phyloP scores from a whole-genome alignment of 2,329 filamentous ascomycete genomes.

The Xylaria sp. region DNA sequence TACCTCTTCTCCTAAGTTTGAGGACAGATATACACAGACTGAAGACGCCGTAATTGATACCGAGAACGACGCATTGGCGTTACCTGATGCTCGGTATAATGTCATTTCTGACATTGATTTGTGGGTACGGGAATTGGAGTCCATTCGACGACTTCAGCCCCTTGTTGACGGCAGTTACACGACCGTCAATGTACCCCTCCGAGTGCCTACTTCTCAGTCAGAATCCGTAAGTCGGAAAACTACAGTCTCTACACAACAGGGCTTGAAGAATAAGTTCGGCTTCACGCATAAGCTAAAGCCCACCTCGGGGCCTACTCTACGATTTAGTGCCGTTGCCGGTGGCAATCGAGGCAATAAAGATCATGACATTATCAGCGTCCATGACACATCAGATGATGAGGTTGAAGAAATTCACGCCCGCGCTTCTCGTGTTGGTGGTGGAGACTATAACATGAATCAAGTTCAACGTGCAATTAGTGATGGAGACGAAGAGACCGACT shows the following conservation, averaged over 20 bases:
- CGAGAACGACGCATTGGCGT: not conserved
- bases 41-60: not conserved
- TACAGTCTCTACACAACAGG: not conserved
- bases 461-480: not conserved
- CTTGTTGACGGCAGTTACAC: constrained; percentile 5
- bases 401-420: not conserved
- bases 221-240: not conserved
- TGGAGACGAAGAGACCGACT: not conserved
- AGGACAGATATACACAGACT: constrained; percentile 1
- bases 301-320: not conserved
- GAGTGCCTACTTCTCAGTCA: not conserved
- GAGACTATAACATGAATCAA: not conserved
- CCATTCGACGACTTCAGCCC: constrained; percentile 29
- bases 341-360: not conserved
- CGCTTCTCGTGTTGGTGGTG: constrained; percentile 22
- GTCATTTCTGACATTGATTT: constrained; percentile 11
- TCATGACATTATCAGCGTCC: constrained; percentile 5
- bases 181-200: constrained; percentile 22
- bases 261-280: too few species aligned
- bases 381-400: constrained; percentile 27
- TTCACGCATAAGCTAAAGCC: not conserved
- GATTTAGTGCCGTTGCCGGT: not conserved
- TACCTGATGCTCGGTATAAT: not conserved
- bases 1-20: not conserved
- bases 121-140: constrained; percentile 31